These are phyloP conservation scores for Sarocladium oryzae DNA, from an alignment of 2,329 filamentous ascomycete species.

Conservation along the genomic window DNA sequence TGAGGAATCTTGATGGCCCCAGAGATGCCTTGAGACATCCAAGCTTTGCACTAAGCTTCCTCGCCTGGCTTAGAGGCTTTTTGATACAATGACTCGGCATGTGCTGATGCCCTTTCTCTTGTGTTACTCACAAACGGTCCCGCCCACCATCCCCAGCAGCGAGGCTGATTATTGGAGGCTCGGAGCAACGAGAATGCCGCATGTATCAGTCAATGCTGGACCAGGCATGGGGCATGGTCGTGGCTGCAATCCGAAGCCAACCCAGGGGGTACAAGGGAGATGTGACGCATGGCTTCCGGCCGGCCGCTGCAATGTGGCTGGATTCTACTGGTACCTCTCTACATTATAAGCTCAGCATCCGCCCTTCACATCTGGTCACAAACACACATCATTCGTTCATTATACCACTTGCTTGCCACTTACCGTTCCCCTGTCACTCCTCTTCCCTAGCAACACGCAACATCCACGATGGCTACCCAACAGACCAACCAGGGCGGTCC, in stretches of 20 bases:
- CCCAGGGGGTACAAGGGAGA: background rate
- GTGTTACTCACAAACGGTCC: background rate
- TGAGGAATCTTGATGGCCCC: too few relatives aligned
- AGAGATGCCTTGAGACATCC: too few relatives aligned
- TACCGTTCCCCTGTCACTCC: background rate
- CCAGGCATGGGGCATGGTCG: background rate
- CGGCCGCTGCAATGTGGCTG: slow-evolving; percentile 2
- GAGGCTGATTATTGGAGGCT: slow-evolving; percentile 5
- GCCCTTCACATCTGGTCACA: background rate
- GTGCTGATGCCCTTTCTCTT: too few relatives aligned
- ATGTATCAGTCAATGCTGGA: background rate
- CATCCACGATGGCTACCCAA: background rate
- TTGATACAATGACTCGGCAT: too few relatives aligned
- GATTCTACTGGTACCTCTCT: background rate
- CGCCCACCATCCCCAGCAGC: background rate
- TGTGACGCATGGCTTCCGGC: background rate
- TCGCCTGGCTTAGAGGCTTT: too few relatives aligned
- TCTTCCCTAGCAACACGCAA: background rate
- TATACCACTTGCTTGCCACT: too few relatives aligned
- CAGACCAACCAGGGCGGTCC: slow-evolving; percentile 18
- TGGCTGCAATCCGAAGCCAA: background rate
- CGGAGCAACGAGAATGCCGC: background rate
- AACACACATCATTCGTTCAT: background rate
- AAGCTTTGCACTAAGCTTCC: too few relatives aligned
- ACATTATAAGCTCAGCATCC: background rate